Base-by-base conservation (phyloP, 768 basidiomycete genomes). In the Mycena crocata region DNA sequence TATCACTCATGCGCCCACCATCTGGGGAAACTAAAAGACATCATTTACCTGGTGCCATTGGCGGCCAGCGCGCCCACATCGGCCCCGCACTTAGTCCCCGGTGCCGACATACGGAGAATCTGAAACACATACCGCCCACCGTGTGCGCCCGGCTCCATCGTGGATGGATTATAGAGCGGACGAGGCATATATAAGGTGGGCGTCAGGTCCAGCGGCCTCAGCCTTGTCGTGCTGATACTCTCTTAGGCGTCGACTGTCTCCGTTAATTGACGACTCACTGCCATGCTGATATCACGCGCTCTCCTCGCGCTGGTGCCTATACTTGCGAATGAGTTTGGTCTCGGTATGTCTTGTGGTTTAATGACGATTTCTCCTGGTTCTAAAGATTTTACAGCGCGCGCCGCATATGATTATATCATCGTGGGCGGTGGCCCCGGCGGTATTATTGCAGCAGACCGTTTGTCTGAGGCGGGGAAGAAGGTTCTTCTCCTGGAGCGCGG, bases 401-500 rank as follows among this genome's bases (percentile, higher is more conserved):
- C 59, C 7, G 59, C 85, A 2, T 87, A 85, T 49, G 84, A 86
- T 68, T 85, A 88, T 66, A 84, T 86, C 70, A 80, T 86, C 58
- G 87, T 89, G 32, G 88, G 88, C 49, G 86, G 81, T 32, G 89
- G 89, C 17, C 82, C 87, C 3, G 87, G 85, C 54, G 89, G 89
- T 44, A 78, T 89, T 54, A 80, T 90, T 66, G 78, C 83, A 35
- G 88, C 88, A 0, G 88, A 89, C 70, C 82, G 88, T 49, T 78
- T 89, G 2, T 85, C 86, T 9, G 84, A 89, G 75, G 82, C 86
- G 45, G 87, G 87, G 39, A 89, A 89, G 79, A 88, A 87, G 60
- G 87, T 90, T 1, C 76, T 90, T 21, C 80, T 90, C 2, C 78
- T 90, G 10, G 89, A 90, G 71, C 86, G 88, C 58, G 89, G 89